These are phyloP conservation scores for Pseudohalonectria lignicola DNA, from an alignment of 2,329 filamentous ascomycete species.

Conservation along the genomic window DNA sequence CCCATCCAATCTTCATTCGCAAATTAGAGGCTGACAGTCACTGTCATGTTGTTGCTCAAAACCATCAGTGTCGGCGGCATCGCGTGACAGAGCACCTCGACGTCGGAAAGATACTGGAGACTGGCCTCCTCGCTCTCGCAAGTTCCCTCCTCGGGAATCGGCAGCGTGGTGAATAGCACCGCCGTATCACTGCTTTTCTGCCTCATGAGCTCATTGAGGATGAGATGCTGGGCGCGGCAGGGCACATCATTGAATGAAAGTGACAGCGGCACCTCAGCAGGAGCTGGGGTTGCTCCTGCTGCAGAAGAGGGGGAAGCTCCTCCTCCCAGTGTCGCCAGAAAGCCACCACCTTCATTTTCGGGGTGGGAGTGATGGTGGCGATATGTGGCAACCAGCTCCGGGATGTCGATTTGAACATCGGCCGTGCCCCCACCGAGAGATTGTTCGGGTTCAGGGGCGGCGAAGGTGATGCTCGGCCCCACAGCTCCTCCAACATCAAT, in stretches of 20 bases:
- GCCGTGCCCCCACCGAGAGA: conserved; percentile 20
- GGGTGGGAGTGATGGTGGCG: conserved; percentile 12
- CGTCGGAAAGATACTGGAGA: conserved; percentile 62
- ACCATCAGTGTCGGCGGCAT: conserved; percentile 70
- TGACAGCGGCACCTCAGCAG: no score
- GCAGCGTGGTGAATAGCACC: conserved; percentile 73
- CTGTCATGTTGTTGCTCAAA: conserved; percentile 82
- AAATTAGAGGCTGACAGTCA: conserved; percentile 62
- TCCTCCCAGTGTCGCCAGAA: no score
- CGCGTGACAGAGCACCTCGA: conserved; percentile 68
- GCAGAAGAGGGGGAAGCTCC: conserved; percentile 45
- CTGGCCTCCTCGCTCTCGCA: conserved; percentile 59
- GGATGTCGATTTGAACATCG: conserved; percentile 30
- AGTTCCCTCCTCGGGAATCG: conserved; percentile 70
- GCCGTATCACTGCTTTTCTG: conserved; percentile 59
- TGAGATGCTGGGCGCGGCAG: conserved; percentile 73
- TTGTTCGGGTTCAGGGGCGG: conserved; percentile 27
- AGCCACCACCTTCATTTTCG: background rate
- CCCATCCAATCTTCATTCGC: no score
- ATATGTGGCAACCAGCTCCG: conserved; percentile 31
- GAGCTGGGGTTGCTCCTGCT: conserved; percentile 30
- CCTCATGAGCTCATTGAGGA: conserved; percentile 74
- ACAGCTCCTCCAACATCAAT: conserved; percentile 49
- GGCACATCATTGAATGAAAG: conserved; percentile 82
- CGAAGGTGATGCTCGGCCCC: conserved; percentile 68